Base-by-base conservation (phyloP, 805 yeast genomes). In the Ogataea methylovora region DNA sequence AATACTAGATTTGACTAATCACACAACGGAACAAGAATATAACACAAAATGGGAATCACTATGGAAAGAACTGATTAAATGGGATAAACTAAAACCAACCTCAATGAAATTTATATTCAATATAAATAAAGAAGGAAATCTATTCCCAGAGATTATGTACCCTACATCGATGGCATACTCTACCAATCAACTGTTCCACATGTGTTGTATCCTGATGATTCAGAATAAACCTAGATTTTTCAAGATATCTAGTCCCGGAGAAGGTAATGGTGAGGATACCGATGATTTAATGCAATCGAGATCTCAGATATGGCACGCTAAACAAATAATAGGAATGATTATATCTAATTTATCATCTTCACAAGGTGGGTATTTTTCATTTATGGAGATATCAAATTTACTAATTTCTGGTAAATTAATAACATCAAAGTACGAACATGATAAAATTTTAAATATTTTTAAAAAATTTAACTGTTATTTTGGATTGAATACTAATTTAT, bases 231-330 rank as follows among this genome's bases (percentile, higher is more conserved):
- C 69, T 16, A 47, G 67, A 26, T 38, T 46, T 4, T 50, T 42
- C 40, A 62, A 60, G 15, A 18, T 36, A 6, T 13, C 9, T 13
- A 20, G 13, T 8, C 8, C n/a, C 12, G 13, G 21, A 21, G 14
- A 25, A n/a, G 13, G 5, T n/a, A 6, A 20, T 7, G 9, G 22
- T 12, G 12, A 5, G 7, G 22, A 8, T 7, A 18, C 11, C 4
- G 13, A 13, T n/a, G 13, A 24, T 17, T 12, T n/a, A 7, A 24
- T 6, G 8, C 23, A 32, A 12, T 35, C 43, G 5, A 40, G 45
- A 33, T 56, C 65, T 2, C 52, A 56, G 29, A 54, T 61, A 12
- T 59, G 65, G 64, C 67, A 61, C 39, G 66, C 67, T 4, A 61
- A 61, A 35, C 66, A 59, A 36, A 60, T 61, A 9, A 46, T 59